Percentiles rank a stretch among this genome's conserved stretches.
Conservation (phyloP, 495 filamentous ascomycete genomes). For the Trichoderma gamsii region DNA sequence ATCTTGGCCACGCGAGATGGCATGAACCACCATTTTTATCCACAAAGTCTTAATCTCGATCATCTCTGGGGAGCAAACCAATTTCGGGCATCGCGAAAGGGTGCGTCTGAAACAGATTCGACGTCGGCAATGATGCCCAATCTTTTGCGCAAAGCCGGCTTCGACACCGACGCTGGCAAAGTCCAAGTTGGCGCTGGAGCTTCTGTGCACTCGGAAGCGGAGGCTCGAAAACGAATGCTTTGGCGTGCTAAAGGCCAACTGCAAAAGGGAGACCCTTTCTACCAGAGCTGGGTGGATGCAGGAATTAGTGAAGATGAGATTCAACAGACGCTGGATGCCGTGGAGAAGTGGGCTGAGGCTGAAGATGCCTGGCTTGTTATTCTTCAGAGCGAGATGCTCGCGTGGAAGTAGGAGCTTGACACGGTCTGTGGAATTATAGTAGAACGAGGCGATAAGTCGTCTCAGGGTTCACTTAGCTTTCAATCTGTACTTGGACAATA, state of each 20-base stretch:
- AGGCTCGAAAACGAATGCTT: slow-evolving; percentile 29
- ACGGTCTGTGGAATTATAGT: too few relatives aligned
- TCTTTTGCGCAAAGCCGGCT: slow-evolving; percentile 29
- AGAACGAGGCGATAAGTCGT: too few relatives aligned
- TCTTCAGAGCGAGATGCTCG: slow-evolving; percentile 35
- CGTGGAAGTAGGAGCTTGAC: slow-evolving; percentile 29
- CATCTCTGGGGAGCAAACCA: slow-evolving; percentile 30
- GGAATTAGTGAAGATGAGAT: slow-evolving; percentile 35
- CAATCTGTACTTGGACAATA: background rate
- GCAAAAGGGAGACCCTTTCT: slow-evolving; percentile 29
- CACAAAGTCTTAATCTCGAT: slow-evolving; percentile 24
- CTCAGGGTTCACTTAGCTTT: too few relatives aligned
- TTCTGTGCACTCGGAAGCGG: slow-evolving; percentile 25
- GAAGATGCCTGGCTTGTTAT: slow-evolving; percentile 36
- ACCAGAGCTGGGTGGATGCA: slow-evolving; percentile 33
- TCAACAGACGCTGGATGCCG: slow-evolving; percentile 27
- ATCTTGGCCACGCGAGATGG: slow-evolving; percentile 47
- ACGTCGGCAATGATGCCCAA: slow-evolving; percentile 29
- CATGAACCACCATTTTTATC: slow-evolving; percentile 32
- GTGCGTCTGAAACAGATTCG: slow-evolving; percentile 20
- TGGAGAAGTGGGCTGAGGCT: slow-evolving; percentile 29
- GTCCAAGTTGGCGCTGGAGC: slow-evolving; percentile 28
- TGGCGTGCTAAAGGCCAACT: slow-evolving; percentile 28
- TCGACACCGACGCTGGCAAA: slow-evolving; percentile 30
- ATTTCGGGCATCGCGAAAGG: slow-evolving; percentile 21